Conservation (phyloP, 306 rosid genomes). For the Senna siamea region DNA sequence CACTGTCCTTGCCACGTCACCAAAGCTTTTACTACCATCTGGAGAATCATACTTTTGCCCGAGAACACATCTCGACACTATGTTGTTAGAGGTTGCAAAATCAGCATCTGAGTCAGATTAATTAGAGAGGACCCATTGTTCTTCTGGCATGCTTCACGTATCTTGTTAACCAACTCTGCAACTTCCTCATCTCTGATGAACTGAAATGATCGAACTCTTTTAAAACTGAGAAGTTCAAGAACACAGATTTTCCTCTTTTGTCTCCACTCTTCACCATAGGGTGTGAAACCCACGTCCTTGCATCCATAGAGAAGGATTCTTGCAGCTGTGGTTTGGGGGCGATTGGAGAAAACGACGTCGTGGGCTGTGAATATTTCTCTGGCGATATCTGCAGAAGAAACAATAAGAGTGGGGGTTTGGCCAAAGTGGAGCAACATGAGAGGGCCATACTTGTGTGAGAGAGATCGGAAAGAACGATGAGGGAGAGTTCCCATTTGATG, state of each 20-base stretch:
- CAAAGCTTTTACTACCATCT: too few relatives aligned
- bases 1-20: too few relatives aligned
- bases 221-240: slow-evolving; percentile 27
- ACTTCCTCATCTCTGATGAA: slow-evolving; percentile 36
- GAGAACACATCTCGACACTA: too few relatives aligned
- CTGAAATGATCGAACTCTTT: slow-evolving; percentile 29
- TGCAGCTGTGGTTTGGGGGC: slow-evolving; percentile 19
- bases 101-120: slow-evolving; percentile 41
- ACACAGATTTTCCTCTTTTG: slow-evolving; percentile 29
- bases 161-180: background rate
- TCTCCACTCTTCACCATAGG: slow-evolving; percentile 40
- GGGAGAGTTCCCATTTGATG: slow-evolving; percentile 52
- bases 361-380: slow-evolving; percentile 18
- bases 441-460: slow-evolving; percentile 47
- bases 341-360: slow-evolving; percentile 1
- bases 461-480: slow-evolving; percentile 41
- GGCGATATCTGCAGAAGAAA: slow-evolving; percentile 27
- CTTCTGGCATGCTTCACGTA: background rate
- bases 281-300: slow-evolving; percentile 26
- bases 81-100: background rate
- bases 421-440: slow-evolving; percentile 45
- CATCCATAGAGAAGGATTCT: slow-evolving; percentile 2
- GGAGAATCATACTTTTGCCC: too few relatives aligned
- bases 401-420: slow-evolving; percentile 11
- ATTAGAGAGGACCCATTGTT: background rate